Conservation (phyloP, 2,329 filamentous ascomycete genomes). For the Colletotrichum somersetense region DNA sequence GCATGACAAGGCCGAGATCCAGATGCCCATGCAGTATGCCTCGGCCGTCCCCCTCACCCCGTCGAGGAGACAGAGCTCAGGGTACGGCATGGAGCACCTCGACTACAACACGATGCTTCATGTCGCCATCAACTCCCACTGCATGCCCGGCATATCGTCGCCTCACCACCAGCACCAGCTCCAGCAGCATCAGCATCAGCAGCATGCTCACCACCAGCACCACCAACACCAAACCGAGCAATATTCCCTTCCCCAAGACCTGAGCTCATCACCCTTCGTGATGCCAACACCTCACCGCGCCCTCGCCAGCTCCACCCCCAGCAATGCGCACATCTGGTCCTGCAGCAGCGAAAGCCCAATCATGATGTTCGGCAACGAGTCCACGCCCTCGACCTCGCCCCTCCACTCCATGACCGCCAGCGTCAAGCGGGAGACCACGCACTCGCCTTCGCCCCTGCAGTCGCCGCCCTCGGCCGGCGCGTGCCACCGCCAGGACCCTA, state of each 20-base stretch:
- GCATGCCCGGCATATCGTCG: constrained; percentile 41
- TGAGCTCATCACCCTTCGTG: constrained; percentile 41
- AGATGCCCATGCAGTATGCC: constrained; percentile 36
- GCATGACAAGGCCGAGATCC: constrained; percentile 35
- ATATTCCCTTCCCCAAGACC: constrained; percentile 38
- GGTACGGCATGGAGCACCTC: constrained; percentile 47
- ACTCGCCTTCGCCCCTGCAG: constrained; percentile 48
- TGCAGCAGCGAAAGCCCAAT: constrained; percentile 58
- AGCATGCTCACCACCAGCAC: no score
- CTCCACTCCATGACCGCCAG: constrained; percentile 52
- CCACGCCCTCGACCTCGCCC: constrained; percentile 49
- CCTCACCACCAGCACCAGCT: constrained; percentile 30
- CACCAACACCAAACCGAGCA: constrained; percentile 24
- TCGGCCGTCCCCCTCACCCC: constrained; percentile 35
- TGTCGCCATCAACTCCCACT: constrained; percentile 41
- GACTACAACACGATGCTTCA: constrained; percentile 57
- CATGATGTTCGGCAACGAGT: constrained; percentile 51
- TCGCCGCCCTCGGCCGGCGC: constrained; percentile 51
- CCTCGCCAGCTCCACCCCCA: constrained; percentile 55
- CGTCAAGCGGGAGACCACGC: constrained; percentile 52
- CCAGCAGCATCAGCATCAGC: neutral
- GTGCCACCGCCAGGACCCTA: constrained; percentile 47
- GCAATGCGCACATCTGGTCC: constrained; percentile 55
- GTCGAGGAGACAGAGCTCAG: constrained; percentile 36
- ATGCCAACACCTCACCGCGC: constrained; percentile 42